These are phyloP conservation scores for Magnaporthiopsis poae DNA, from an alignment of 2,329 filamentous ascomycete genomes.

Conservation along the genomic window DNA sequence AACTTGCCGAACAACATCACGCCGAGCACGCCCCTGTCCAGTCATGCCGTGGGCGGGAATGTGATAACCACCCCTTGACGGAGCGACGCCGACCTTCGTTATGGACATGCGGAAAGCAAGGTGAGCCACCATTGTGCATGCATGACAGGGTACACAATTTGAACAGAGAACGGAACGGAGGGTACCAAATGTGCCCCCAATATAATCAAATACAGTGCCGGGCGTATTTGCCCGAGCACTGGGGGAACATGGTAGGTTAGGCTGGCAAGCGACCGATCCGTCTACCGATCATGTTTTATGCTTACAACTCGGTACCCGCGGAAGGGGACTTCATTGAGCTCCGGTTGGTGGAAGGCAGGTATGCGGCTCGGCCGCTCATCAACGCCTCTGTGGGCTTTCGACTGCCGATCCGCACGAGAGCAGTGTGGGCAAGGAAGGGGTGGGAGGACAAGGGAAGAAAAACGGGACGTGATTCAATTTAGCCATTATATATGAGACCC, in stretches of 20 bases:
- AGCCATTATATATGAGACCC: neutral
- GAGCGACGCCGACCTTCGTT: constrained; percentile 9
- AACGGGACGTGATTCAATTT: neutral
- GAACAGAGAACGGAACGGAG: neutral
- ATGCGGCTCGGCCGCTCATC: neutral
- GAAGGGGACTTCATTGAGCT: too few relatives aligned
- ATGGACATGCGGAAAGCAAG: neutral
- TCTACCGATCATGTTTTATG: too few relatives aligned
- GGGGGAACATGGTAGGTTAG: neutral
- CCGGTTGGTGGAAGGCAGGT: too few relatives aligned
- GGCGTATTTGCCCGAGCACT: neutral
- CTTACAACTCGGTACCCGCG: too few relatives aligned
- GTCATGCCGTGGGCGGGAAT: constrained; percentile 6
- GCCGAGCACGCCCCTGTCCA: constrained; percentile 11
- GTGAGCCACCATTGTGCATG: constrained; percentile 11
- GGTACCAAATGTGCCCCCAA: neutral
- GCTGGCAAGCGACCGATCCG: neutral
- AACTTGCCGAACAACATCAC: constrained; percentile 5
- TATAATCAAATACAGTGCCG: neutral
- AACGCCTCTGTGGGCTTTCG: neutral
- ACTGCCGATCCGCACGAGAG: neutral
- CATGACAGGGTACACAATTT: constrained; percentile 19
- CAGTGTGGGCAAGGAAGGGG: neutral
- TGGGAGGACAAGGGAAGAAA: too few relatives aligned
- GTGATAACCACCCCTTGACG: constrained; percentile 10